Base-by-base conservation (phyloP, 148 eudicot species). In the Drosera capensis region DNA sequence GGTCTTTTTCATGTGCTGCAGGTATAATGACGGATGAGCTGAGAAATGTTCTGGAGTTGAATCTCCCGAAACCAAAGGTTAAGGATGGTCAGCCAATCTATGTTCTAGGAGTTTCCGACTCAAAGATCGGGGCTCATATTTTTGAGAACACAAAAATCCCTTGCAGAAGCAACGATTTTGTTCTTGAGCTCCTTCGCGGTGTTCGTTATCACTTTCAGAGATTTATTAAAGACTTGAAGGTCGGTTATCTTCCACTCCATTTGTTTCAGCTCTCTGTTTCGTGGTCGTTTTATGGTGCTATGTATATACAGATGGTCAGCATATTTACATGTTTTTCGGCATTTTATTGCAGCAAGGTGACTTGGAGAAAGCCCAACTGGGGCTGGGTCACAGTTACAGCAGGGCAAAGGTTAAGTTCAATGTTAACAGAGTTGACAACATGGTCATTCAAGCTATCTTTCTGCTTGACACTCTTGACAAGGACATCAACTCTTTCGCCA, bases 371-470 rank as follows among this genome's bases (percentile, higher is more conserved):
- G 75, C 99, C 45, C 99, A 85, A 62, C 74, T 90, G 49, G 99
- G 99, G 63, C 66, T 85, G 13, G 94, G 64, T 17, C 99, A 90
- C 76, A 81, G 94, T 74, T 90, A 90, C 79, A 85, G 99, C 68
- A 63, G 99, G 58, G 95, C 95, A 39, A 90, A 90, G 73, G 99
- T 90, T 37, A 90, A 90, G 78, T 90, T 90, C 76, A 90, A 90
- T 72, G 99, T 90, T 42, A 90, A 90, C 50, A 78, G 99, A 19
- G 95, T 90, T 21, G 99, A 90, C 70, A 90, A 90, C 66, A 90
- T 80, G 94, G 95, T 85, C 45, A 90, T 81, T 46, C 99, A 90
- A 70, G 95, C 99, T 12, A 90, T 85, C 62, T 78, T 85, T 62
- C 85, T 85, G 48, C 93, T 85, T 19, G 99, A 90, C 67, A 85